These are phyloP conservation scores for Talaromyces rugulosus DNA, from an alignment of 2,329 filamentous ascomycete species.

Conservation along the genomic window DNA sequence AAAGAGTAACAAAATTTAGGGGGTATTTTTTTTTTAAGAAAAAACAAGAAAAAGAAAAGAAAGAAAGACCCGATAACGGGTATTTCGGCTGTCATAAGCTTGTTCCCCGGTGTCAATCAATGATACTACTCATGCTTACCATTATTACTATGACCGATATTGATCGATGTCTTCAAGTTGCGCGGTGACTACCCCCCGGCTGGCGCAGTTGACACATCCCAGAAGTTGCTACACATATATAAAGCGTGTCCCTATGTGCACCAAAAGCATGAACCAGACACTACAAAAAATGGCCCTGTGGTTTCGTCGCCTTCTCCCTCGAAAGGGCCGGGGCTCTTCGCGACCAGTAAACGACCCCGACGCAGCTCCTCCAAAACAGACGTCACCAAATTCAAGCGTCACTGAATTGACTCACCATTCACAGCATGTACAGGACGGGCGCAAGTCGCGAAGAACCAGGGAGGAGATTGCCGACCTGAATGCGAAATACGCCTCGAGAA, in stretches of 20 bases:
- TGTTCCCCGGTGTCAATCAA: background rate
- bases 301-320: constrained; percentile 6
- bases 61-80: background rate
- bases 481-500: background rate
- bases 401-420: background rate
- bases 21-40: background rate
- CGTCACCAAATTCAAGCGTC: background rate
- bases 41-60: background rate
- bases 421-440: background rate
- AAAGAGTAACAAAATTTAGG: background rate
- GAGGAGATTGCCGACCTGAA: background rate
- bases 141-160: background rate
- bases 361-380: background rate
- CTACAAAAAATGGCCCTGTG: constrained; percentile 7
- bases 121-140: background rate
- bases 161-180: background rate
- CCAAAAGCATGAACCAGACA: constrained; percentile 1
- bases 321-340: background rate
- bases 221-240: background rate
- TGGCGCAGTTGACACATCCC: background rate
- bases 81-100: background rate
- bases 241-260: constrained; percentile 1
- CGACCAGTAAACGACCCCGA: background rate
- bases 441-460: background rate
- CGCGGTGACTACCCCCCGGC: background rate